phyloP scores from a whole-genome alignment of 2,329 filamentous ascomycete species.

The Botrytis paeoniae region DNA sequence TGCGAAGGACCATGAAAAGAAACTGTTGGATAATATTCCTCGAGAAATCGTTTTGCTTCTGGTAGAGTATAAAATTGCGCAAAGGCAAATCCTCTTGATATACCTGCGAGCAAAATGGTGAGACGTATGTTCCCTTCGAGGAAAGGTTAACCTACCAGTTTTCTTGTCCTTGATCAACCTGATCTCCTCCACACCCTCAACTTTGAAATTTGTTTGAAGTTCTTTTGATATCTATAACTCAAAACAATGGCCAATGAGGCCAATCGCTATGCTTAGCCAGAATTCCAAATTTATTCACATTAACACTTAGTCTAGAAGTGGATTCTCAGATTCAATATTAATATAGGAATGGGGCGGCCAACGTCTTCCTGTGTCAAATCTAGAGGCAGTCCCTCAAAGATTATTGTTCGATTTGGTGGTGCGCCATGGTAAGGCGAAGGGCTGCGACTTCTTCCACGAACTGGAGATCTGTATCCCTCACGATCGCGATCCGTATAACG shows the following conservation, averaged over 20 bases:
- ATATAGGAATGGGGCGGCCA: conserved; percentile 42
- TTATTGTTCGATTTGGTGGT: conserved; percentile 49
- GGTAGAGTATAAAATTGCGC: conserved; percentile 50
- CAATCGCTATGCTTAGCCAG: conserved; percentile 40
- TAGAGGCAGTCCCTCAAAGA: conserved; percentile 52
- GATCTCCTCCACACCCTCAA: conserved; percentile 54
- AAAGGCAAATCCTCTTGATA: conserved; percentile 55
- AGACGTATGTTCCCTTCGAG: conserved; percentile 18
- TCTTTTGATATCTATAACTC: conserved; percentile 53
- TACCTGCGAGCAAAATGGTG: conserved; percentile 40
- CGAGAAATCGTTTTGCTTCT: conserved; percentile 51
- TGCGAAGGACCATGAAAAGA: conserved; percentile 46
- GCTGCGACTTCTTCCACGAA: conserved; percentile 32
- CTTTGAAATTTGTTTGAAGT: conserved; percentile 49
- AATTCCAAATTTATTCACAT: conserved; percentile 36
- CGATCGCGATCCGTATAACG: conserved; percentile 38
- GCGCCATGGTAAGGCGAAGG: conserved; percentile 37
- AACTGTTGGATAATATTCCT: conserved; percentile 49
- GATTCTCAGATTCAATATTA: conserved; percentile 23
- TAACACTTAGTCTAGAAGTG: conserved; percentile 38
- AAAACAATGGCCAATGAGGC: conserved; percentile 36
- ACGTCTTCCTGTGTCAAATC: conserved; percentile 52
- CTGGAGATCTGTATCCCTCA: conserved; percentile 37
- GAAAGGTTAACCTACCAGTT: conserved; percentile 45
- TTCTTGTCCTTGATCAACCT: conserved; percentile 56